These are phyloP conservation scores for Boletus rex-veris DNA, from an alignment of 768 basidiomycete genomes.

Conservation along the genomic window DNA sequence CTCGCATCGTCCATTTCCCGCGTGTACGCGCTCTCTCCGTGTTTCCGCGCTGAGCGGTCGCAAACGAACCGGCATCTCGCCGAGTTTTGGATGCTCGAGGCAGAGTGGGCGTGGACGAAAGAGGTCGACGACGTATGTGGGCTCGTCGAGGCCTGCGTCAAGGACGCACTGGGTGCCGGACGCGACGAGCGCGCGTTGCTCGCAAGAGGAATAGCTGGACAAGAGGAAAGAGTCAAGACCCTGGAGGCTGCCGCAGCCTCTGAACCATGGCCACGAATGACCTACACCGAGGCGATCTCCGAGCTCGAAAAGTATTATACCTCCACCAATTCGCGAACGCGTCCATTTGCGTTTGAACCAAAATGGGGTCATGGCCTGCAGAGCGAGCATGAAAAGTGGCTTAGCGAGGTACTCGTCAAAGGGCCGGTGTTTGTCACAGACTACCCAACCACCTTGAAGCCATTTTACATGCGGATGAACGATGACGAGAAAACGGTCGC, in stretches of 20 bases:
- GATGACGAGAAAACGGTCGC: conserved; percentile 60
- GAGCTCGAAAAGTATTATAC: conserved; percentile 43
- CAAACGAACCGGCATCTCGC: conserved; percentile 88
- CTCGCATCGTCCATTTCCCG: conserved; percentile 73
- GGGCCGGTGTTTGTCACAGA: conserved; percentile 91
- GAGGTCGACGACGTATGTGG: conserved; percentile 49
- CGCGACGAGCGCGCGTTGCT: conserved; percentile 32
- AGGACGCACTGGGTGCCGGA: conserved; percentile 35
- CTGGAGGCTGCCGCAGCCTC: conserved; percentile 37
- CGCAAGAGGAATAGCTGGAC: conserved; percentile 33
- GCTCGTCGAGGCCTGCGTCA: conserved; percentile 55
- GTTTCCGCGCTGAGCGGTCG: conserved; percentile 91
- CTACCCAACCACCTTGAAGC: conserved; percentile 81
- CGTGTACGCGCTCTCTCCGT: conserved; percentile 89
- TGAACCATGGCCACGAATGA: conserved; percentile 63
- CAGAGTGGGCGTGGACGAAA: conserved; percentile 72
- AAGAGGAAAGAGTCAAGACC: conserved; percentile 32
- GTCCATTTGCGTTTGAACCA: conserved; percentile 53
- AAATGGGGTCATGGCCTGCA: conserved; percentile 70
- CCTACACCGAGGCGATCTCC: conserved; percentile 73
- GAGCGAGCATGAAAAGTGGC: conserved; percentile 92
- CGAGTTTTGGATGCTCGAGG: conserved; percentile 99
- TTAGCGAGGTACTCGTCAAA: conserved; percentile 62
- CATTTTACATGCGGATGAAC: conserved; percentile 93
- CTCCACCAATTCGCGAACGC: conserved; percentile 19